These are phyloP conservation scores for Lodderomyces oxycetoniae DNA, from an alignment of 1,139 yeast genomes.

Conservation along the genomic window DNA sequence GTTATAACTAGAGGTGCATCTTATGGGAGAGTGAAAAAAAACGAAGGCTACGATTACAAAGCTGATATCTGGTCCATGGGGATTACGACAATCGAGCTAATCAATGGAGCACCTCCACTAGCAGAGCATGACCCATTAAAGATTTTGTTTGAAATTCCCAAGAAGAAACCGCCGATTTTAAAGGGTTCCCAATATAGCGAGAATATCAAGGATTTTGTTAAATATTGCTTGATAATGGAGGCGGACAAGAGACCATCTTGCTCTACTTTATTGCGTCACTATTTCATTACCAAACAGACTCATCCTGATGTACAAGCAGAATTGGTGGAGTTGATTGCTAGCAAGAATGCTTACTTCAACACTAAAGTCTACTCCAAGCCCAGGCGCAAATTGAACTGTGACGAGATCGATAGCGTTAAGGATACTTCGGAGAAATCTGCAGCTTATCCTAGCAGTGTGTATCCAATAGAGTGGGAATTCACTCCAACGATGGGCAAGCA, in stretches of 20 bases:
- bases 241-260: conserved; percentile 53
- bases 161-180: conserved; percentile 60
- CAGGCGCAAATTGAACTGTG: conserved; percentile 7
- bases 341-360: conserved; percentile 8
- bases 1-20: conserved; percentile 61
- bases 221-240: conserved; percentile 53
- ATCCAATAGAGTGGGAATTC: conserved; percentile 10
- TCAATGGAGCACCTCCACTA: conserved; percentile 70
- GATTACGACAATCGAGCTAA: conserved; percentile 71
- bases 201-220: conserved; percentile 56
- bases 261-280: conserved; percentile 38
- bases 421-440: neutral
- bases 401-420: conserved; percentile 2
- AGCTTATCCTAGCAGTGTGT: neutral
- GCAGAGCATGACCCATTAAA: conserved; percentile 69
- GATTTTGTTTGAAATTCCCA: conserved; percentile 68
- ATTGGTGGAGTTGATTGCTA: conserved; percentile 9
- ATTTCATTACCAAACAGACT: conserved; percentile 32
- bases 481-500: conserved; percentile 4
- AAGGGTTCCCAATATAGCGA: conserved; percentile 41
- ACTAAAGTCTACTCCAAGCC: conserved; percentile 11
- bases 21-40: conserved; percentile 32
- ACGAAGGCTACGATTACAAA: conserved; percentile 63
- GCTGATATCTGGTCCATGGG: conserved; percentile 91
- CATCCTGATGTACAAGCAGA: conserved; percentile 3